Evolutionary conservation across 1,284 basidiomycete species (phyloP).

Genomic region (Trametes pubescens): DNA sequence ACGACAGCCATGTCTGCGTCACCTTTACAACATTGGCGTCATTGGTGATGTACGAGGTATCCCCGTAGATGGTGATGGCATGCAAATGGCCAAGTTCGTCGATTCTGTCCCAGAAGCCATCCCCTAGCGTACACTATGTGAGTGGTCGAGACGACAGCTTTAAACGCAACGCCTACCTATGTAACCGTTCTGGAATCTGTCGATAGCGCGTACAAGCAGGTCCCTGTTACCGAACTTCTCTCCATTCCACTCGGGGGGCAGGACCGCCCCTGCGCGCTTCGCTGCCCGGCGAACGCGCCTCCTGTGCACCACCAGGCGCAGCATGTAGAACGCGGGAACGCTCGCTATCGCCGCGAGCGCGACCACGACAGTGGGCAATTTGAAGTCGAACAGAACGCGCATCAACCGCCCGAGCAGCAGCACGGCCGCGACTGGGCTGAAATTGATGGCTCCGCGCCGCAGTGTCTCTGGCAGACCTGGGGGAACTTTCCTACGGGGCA

Average conservation of each 20-base stretch:
- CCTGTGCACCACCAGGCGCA: slow-evolving; percentile 6
- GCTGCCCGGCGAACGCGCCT: slow-evolving; percentile 25
- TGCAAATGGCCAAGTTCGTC: slow-evolving; percentile 22
- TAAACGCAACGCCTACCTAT: slow-evolving; percentile 21
- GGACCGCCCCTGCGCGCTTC: slow-evolving; percentile 24
- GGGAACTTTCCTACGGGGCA: slow-evolving; percentile 3
- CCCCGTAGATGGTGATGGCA: slow-evolving; percentile 13
- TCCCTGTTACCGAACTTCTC: slow-evolving; percentile 27
- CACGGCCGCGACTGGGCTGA: slow-evolving; percentile 7
- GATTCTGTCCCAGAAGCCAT: slow-evolving; percentile 25
- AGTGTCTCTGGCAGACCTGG: slow-evolving; percentile 6
- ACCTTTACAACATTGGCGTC: slow-evolving; percentile 27
- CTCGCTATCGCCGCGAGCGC: slow-evolving; percentile 11
- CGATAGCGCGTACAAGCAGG: slow-evolving; percentile 19
- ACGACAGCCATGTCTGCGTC: neutral
- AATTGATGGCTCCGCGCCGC: slow-evolving; percentile 1
- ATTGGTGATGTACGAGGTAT: slow-evolving; percentile 13
- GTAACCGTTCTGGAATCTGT: slow-evolving; percentile 26
- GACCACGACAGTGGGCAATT: slow-evolving; percentile 1
- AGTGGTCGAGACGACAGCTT: too few species aligned
- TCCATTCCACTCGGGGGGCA: slow-evolving; percentile 32
- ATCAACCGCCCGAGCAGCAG: slow-evolving; percentile 6
- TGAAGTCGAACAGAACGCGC: neutral
- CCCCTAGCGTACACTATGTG: slow-evolving; percentile 6
- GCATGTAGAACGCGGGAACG: slow-evolving; percentile 9